Evolutionary conservation across 768 basidiomycete genomes (phyloP).

Genomic region (Polyporus arcularius): DNA sequence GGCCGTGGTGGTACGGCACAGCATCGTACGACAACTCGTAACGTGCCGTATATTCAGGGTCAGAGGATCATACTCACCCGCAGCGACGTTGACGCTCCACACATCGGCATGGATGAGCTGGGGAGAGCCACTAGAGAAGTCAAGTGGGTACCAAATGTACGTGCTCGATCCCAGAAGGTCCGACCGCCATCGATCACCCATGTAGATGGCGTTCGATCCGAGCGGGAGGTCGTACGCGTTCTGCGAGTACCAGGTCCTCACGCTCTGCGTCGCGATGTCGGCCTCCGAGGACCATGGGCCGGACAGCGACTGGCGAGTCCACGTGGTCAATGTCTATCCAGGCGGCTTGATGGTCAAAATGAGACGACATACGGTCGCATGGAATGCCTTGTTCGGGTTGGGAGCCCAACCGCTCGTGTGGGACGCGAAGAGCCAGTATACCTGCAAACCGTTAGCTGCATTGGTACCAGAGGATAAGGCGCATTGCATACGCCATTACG

Average conservation of each 20-base stretch:
- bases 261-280: slow-evolving; percentile 53
- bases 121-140: slow-evolving; percentile 55
- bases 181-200: slow-evolving; percentile 67
- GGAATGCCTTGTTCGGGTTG: slow-evolving; percentile 63
- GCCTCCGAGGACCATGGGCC: slow-evolving; percentile 58
- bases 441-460: slow-evolving; percentile 28
- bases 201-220: slow-evolving; percentile 53
- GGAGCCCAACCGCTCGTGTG: slow-evolving; percentile 59
- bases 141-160: slow-evolving; percentile 64
- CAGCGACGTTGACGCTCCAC: slow-evolving; percentile 52
- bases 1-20: not conserved
- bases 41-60: not conserved
- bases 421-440: slow-evolving; percentile 61
- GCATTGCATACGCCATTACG: slow-evolving; percentile 44
- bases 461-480: slow-evolving; percentile 2
- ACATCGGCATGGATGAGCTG: slow-evolving; percentile 57
- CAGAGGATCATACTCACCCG: slow-evolving; percentile 32
- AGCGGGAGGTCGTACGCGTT: slow-evolving; percentile 57
- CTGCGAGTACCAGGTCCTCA: slow-evolving; percentile 62
- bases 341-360: not conserved
- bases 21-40: not conserved
- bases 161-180: slow-evolving; percentile 53
- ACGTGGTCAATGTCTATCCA: not conserved
- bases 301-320: slow-evolving; percentile 43
- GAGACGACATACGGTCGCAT: slow-evolving; percentile 42